These are phyloP conservation scores for Geotrichum australiense DNA, from an alignment of 1,139 yeast species.

Conservation along the genomic window DNA sequence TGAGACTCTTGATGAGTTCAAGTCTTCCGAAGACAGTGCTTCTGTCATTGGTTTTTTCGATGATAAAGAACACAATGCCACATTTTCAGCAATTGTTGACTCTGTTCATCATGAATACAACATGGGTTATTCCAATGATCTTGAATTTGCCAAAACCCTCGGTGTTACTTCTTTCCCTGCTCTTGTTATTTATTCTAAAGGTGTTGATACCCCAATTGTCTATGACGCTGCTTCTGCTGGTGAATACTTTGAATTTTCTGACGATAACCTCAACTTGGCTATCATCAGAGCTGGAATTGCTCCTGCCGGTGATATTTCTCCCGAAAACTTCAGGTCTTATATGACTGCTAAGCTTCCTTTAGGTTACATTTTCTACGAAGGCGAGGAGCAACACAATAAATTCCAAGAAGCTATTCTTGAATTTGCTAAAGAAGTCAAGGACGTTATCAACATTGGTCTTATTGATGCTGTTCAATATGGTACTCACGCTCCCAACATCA, in stretches of 20 bases:
- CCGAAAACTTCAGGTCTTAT: slow-evolving; percentile 71
- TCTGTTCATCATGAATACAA: slow-evolving; percentile 52
- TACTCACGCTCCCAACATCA: slow-evolving; percentile 81
- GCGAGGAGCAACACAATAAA: slow-evolving; percentile 57
- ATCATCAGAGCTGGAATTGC: slow-evolving; percentile 66
- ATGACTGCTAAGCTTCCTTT: slow-evolving; percentile 69
- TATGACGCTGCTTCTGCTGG: slow-evolving; percentile 34
- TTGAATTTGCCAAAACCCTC: slow-evolving; percentile 42
- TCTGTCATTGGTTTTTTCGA: slow-evolving; percentile 44
- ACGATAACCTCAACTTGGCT: slow-evolving; percentile 35
- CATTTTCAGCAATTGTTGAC: slow-evolving; percentile 51
- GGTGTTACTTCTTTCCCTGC: slow-evolving; percentile 41
- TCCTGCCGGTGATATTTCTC: slow-evolving; percentile 91
- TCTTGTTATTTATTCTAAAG: slow-evolving; percentile 43
- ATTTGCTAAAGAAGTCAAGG: slow-evolving; percentile 70
- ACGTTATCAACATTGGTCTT: slow-evolving; percentile 79
- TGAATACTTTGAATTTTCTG: slow-evolving; percentile 30
- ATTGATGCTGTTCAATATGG: slow-evolving; percentile 78
- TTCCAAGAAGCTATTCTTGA: slow-evolving; percentile 48
- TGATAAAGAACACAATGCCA: slow-evolving; percentile 39
- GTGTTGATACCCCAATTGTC: slow-evolving; percentile 40
- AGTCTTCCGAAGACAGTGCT: slow-evolving; percentile 40
- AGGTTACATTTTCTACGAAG: slow-evolving; percentile 78
- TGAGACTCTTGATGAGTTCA: slow-evolving; percentile 45
- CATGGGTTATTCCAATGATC: slow-evolving; percentile 52